A percentile compares a stretch with the other conserved stretches of the same genome.
phyloP scores from a whole-genome alignment of 345 rosid genomes.

The Brassica rapa region DNA sequence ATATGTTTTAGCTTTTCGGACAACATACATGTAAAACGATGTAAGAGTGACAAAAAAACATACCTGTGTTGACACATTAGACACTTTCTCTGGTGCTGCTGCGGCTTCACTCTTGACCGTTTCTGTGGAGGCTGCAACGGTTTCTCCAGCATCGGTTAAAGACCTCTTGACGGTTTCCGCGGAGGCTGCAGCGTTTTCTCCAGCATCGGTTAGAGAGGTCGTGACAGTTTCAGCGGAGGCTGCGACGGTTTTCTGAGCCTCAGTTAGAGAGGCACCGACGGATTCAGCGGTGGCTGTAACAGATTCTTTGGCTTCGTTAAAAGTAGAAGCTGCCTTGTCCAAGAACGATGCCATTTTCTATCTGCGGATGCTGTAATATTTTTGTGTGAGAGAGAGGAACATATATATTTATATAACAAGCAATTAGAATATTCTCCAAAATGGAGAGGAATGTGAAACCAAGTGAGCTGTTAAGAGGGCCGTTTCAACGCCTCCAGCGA shows the following conservation, averaged over 20 bases:
- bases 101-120: conserved; percentile 33
- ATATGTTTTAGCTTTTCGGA: not conserved
- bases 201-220: conserved; percentile 8
- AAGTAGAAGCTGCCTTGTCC: conserved; percentile 32
- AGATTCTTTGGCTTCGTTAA: conserved; percentile 28
- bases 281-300: conserved; percentile 28
- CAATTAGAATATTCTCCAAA: not conserved
- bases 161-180: conserved; percentile 26
- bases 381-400: conserved; percentile 11
- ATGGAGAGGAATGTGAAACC: conserved; percentile 32
- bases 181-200: conserved; percentile 12
- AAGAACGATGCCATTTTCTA: conserved; percentile 19
- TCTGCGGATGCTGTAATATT: conserved; percentile 9
- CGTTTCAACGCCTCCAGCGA: conserved; percentile 42
- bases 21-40: not conserved
- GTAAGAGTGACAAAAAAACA: not conserved
- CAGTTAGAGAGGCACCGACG: conserved; percentile 21
- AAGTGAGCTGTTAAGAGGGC: conserved; percentile 42
- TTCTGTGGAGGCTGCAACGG: conserved; percentile 25
- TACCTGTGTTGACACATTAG: conserved; percentile 31
- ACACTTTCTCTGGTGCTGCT: conserved; percentile 14
- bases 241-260: conserved; percentile 30
- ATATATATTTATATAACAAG: conserved; percentile 25
- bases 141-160: not conserved
- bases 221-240: conserved; percentile 23